These are phyloP conservation scores for Centella asiatica DNA, from an alignment of 129 eudicot species.

Conservation along the genomic window DNA sequence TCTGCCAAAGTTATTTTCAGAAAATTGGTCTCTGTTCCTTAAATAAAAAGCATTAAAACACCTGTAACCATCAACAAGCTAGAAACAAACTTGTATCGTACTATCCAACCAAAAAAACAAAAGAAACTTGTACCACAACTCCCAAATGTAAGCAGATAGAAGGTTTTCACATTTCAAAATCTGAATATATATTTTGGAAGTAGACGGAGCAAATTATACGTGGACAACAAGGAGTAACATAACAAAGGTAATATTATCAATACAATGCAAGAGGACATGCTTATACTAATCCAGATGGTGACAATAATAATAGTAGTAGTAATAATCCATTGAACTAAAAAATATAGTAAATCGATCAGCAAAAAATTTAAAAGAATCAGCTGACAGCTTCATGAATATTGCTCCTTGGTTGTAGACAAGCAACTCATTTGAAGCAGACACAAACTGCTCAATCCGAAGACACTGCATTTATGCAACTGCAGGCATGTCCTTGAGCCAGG, in stretches of 20 bases:
- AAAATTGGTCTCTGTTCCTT: too few species aligned
- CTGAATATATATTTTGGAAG: background rate
- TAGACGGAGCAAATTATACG: background rate
- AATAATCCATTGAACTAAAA: background rate
- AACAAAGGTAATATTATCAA: conserved; percentile 17
- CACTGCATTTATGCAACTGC: conserved; percentile 44
- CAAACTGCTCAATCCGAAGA: too few species aligned
- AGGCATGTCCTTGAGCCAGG: conserved; percentile 91
- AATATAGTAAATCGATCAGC: conserved; percentile 16
- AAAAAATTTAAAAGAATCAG: conserved; percentile 35
- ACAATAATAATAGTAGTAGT: conserved; percentile 5
- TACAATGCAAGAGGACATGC: conserved; percentile 28
- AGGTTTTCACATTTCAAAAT: background rate
- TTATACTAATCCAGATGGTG: background rate
- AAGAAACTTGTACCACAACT: background rate
- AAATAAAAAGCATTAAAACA: too few species aligned
- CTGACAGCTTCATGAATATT: conserved; percentile 7
- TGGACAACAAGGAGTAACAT: background rate
- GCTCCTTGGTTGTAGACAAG: conserved; percentile 13
- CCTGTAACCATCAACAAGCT: background rate
- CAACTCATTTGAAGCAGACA: background rate
- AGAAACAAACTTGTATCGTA: background rate
- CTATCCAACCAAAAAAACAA: background rate
- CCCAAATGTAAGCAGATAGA: background rate
- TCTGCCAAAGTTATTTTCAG: too few species aligned